Evolutionary conservation across 768 basidiomycete genomes (phyloP).

Genomic region (Xerocomus spinulosus): DNA sequence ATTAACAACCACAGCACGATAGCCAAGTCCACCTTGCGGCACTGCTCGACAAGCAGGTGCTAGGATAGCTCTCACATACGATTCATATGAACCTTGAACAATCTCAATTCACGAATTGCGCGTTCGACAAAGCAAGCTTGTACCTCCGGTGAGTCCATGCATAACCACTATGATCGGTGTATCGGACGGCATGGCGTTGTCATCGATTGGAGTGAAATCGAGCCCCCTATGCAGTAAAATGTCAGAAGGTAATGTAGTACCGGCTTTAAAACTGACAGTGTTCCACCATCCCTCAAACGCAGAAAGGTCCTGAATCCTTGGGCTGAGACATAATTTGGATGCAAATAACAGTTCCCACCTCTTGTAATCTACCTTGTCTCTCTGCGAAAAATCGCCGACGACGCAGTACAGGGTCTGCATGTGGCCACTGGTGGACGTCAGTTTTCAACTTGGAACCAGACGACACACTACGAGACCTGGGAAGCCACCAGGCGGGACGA

Average conservation of each 20-base stretch:
- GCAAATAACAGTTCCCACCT: slow-evolving; percentile 15
- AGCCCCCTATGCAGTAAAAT: slow-evolving; percentile 23
- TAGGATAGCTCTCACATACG: slow-evolving; percentile 82
- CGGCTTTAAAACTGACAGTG: slow-evolving; percentile 24
- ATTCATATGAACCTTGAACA: slow-evolving; percentile 74
- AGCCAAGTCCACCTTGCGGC: slow-evolving; percentile 82
- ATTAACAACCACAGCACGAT: slow-evolving; percentile 86
- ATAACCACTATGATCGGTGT: slow-evolving; percentile 31
- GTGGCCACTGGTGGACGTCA: slow-evolving; percentile 27
- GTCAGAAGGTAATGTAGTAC: background rate
- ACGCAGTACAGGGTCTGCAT: slow-evolving; percentile 31
- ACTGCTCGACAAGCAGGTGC: slow-evolving; percentile 66
- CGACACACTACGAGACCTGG: slow-evolving; percentile 19
- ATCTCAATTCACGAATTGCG: slow-evolving; percentile 1
- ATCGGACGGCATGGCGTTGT: slow-evolving; percentile 15
- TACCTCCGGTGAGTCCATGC: slow-evolving; percentile 33
- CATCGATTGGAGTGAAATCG: slow-evolving; percentile 30
- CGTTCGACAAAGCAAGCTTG: background rate
- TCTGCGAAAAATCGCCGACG: slow-evolving; percentile 29
- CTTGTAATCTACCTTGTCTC: slow-evolving; percentile 29
- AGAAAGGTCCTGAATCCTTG: slow-evolving; percentile 21
- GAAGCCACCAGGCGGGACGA: slow-evolving; percentile 31
- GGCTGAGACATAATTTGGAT: slow-evolving; percentile 6
- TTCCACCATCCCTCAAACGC: slow-evolving; percentile 30
- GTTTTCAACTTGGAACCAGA: background rate